Base-by-base conservation (phyloP, 495 filamentous ascomycete genomes). In the Glutinoglossum americanum region DNA sequence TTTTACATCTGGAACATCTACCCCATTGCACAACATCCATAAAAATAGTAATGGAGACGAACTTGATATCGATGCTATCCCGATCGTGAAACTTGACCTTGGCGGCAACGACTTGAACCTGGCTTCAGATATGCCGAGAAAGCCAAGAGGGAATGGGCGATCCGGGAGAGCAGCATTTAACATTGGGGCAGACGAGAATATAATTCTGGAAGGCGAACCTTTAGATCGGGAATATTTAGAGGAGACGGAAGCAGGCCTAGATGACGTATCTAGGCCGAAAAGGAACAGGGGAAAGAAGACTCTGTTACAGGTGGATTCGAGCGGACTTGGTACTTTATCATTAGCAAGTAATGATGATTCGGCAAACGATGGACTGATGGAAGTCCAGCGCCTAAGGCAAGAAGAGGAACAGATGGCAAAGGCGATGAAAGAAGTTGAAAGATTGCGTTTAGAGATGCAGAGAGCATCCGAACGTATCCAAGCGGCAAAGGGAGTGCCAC, bases 81-180 rank as follows among this genome's bases (percentile, higher is more conserved):
- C 92, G 0, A 90, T 97, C 60, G 87, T 98, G 76, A 80, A 93
- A 62, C 77, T 98, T 26, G 80, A 89, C 63, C 72, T 94, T n/a
- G 26, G 49, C 28, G 30, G 26, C 28, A 32, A 27, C 26, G 49
- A 13, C 7, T 17, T 53, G 8, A 32, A 15, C 17, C 1, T 45
- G 13, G 23, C 49, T 28, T 3, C 49, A 15, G 49, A 32, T 11
- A 17, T 32, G 23, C 15, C 26, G 13, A 37, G 13, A 15, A 32
- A 56, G 21, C 13, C 54, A n/a, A 5, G 6, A 53, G 28, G 17
- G 26, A 53, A 27, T 11, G 30, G 28, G 13, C 17, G 21, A 32
- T 5, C 54, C 6, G 23, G 39, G 17, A 45, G 33, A 33, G 32
- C 32, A 7, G 44, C 21, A n/a, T 51, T 8, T 49, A 21, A 58